Conservation (phyloP, 2,329 filamentous ascomycete genomes). For the Colletotrichum liaoningense region DNA sequence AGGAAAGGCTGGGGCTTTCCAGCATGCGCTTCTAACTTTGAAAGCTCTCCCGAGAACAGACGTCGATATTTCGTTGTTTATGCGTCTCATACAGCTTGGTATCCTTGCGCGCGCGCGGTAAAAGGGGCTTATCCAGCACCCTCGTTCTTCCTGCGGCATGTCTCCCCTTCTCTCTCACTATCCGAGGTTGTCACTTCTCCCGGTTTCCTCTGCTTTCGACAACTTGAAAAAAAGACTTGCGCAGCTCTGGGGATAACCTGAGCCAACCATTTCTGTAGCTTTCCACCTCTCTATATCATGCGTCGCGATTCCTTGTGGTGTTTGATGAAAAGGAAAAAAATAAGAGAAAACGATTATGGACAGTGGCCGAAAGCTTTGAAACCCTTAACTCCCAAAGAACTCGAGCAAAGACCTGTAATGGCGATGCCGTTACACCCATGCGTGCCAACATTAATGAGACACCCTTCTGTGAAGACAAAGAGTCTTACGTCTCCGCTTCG, state of each 20-base stretch:
- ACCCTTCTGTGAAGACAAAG: constrained; percentile 12
- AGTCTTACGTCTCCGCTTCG: constrained; percentile 24
- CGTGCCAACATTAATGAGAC: constrained; percentile 27
- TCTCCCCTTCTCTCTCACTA: not conserved
- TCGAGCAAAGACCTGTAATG: constrained; percentile 27
- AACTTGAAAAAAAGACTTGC: constrained; percentile 5
- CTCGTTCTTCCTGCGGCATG: not conserved
- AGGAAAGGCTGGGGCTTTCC: constrained; percentile 1
- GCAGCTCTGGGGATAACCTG: constrained; percentile 2
- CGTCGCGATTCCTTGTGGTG: constrained; percentile 20
- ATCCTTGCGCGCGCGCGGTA: constrained; percentile 2
- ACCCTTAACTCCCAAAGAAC: constrained; percentile 31
- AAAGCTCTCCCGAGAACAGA: constrained; percentile 1
- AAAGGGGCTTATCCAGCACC: not conserved
- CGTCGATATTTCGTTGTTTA: constrained; percentile 7
- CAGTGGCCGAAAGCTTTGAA: constrained; percentile 30
- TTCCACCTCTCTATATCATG: constrained; percentile 35
- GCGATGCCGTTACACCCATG: constrained; percentile 29
- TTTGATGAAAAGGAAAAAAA: constrained; percentile 19
- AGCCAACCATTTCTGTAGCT: constrained; percentile 32
- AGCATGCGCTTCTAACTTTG: constrained; percentile 21
- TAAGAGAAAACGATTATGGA: constrained; percentile 33
- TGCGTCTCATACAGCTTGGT: constrained; percentile 5
- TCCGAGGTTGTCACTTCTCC: not conserved
- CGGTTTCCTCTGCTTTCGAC: not conserved